Conservation (phyloP, 306 rosid genomes). For the Erythrophleum fordii region DNA sequence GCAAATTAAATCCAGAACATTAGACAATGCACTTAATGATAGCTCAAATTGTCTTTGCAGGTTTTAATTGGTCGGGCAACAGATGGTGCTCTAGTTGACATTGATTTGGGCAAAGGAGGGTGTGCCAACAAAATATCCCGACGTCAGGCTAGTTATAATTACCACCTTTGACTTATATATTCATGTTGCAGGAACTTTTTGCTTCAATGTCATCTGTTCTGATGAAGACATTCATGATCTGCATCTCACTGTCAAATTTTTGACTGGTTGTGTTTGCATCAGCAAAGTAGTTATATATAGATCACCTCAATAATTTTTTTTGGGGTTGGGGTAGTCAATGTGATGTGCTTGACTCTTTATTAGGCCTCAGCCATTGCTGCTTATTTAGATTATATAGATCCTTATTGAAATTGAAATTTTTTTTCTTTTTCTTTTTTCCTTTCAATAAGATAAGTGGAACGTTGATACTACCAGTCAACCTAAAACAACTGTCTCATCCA, state of each 20-base stretch:
- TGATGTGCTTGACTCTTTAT: background rate
- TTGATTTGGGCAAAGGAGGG: conserved; percentile 88
- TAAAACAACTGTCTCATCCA: background rate
- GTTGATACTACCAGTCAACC: background rate
- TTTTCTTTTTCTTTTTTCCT: background rate
- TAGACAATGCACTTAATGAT: conserved; percentile 33
- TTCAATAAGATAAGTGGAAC: background rate
- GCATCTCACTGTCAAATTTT: conserved; percentile 15
- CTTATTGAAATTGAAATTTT: background rate
- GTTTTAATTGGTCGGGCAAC: conserved; percentile 91
- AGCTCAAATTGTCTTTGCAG: conserved; percentile 45
- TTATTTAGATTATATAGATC: background rate
- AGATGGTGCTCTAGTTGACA: conserved; percentile 68
- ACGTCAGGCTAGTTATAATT: conserved; percentile 67
- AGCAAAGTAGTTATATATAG: conserved; percentile 7
- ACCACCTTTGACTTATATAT: conserved; percentile 1
- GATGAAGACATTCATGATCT: conserved; percentile 15
- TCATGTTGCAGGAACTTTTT: conserved; percentile 10
- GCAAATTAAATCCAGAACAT: conserved; percentile 27
- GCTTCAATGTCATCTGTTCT: conserved; percentile 16
- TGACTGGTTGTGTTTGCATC: background rate
- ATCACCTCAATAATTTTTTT: conserved; percentile 27
- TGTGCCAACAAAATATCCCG: conserved; percentile 74
- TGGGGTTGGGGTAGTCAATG: too few relatives aligned
- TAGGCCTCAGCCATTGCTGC: background rate